A percentile compares a stretch with the other conserved stretches of the same genome.
These are phyloP conservation scores for Aspergillus bertholletiae DNA, from an alignment of 495 filamentous ascomycete species.

Conservation along the genomic window DNA sequence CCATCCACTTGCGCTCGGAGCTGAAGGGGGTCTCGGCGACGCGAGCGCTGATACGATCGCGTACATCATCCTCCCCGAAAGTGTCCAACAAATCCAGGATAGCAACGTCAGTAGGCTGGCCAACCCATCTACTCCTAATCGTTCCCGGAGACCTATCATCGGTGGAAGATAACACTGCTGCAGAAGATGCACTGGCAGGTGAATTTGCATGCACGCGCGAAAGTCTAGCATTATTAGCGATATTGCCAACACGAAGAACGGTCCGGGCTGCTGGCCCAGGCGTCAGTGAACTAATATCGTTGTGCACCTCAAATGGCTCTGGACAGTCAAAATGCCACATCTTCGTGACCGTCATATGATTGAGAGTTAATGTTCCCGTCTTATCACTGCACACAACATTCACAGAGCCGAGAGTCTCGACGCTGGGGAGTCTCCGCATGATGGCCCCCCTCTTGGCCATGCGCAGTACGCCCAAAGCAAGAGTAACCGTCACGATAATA, in stretches of 20 bases:
- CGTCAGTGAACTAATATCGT: slow-evolving; percentile 59
- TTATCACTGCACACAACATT: slow-evolving; percentile 99
- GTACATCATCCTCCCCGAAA: slow-evolving; percentile 85
- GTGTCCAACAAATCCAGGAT: slow-evolving; percentile 87
- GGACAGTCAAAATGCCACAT: slow-evolving; percentile 85
- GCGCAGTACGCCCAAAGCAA: slow-evolving; percentile 88
- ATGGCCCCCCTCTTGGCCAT: slow-evolving; percentile 95
- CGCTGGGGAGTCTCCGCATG: slow-evolving; percentile 90
- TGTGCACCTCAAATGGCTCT: slow-evolving; percentile 69
- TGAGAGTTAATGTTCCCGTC: slow-evolving; percentile 92
- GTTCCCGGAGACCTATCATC: slow-evolving; percentile 57
- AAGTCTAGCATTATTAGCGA: slow-evolving; percentile 91
- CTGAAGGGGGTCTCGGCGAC: slow-evolving; percentile 88
- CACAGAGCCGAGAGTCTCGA: slow-evolving; percentile 95
- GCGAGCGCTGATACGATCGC: slow-evolving; percentile 75
- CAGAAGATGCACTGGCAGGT: slow-evolving; percentile 64
- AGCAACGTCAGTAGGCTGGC: slow-evolving; percentile 95
- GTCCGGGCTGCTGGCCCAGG: slow-evolving; percentile 70
- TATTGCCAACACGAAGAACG: slow-evolving; percentile 85
- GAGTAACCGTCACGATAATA: slow-evolving; percentile 95
- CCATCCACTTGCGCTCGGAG: slow-evolving; percentile 99
- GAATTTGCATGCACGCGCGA: slow-evolving; percentile 57
- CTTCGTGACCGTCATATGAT: slow-evolving; percentile 97
- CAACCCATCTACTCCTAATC: slow-evolving; percentile 84
- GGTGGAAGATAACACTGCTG: slow-evolving; percentile 74